Evolutionary conservation across 2,329 filamentous ascomycete species (phyloP), one percentile per base, ranked within the genome.

Genomic region (Ceratocystiopsis brevicomis): DNA sequence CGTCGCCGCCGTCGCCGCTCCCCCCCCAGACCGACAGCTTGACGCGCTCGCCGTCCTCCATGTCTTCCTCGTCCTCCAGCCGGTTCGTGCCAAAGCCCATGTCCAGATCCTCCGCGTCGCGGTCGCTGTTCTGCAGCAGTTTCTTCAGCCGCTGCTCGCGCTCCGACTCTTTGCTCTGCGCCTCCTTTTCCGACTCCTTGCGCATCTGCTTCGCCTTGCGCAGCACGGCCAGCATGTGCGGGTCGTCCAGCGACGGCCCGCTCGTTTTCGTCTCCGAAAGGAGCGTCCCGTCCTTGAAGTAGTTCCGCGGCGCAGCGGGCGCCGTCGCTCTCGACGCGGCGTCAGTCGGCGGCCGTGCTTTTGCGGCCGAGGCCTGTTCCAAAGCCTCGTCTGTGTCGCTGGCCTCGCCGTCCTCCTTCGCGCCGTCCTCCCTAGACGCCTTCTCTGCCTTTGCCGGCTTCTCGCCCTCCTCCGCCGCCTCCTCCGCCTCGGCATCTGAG

Each of bases 81-180:
- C 88, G 72, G 54, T 81, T 90, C 17, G 78, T 83, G 33, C 90
- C 90, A 55, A 98, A 96, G 47, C 87, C 88, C 67, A 96, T 74
- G 55, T 98, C 90, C 62, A 98, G 71, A 60, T 98, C 88, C 45
- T 88, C 78, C 40, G 86, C 76, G 56, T 96, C 88, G 40, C 87
- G 73, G 51, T 82, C 80, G 44, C 77, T 74, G 47, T 70, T 70
- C 52, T 78, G 67, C 6, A 95, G 66, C 65, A 95, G 81, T 50
- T 73, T 79, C 57, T 76, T 79, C 42, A 78, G 73, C 9, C 80
- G 77, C 41, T 77, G 76, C 48, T 79, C 72, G 48, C 76, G 73
- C 52, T 60, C 64, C 6, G 65, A 64, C 42, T 63, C 64, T 47
- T 61, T 59, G 56, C 38, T 60, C 53, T 50, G 58, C 52, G 52